Percentiles rank a stretch among this genome's conserved stretches.
Conservation (phyloP, 108 stramenopile genomes). For the Hondaea fermentalgiana region DNA sequence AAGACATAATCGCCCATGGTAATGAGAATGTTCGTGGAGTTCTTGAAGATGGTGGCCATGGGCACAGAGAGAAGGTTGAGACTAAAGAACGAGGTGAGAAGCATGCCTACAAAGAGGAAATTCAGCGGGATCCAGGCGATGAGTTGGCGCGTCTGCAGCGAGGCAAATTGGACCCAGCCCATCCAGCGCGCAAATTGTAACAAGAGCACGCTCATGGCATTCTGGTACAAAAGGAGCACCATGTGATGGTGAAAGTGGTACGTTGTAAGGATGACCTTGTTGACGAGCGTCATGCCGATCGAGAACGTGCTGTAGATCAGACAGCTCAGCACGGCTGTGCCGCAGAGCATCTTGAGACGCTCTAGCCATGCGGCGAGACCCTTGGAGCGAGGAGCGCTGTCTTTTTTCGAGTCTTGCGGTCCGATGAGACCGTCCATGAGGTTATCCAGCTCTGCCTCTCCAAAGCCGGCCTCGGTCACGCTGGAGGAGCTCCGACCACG, state of each 20-base stretch:
- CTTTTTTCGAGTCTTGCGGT: neutral
- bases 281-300: conserved; percentile 86
- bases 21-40: conserved; percentile 87
- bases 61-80: conserved; percentile 77
- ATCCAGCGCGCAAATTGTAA: conserved; percentile 43
- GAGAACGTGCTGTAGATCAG: conserved; percentile 75
- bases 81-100: conserved; percentile 79
- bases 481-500: neutral
- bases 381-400: neutral
- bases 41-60: conserved; percentile 95
- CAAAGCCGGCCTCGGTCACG: neutral
- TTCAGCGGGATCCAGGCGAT: conserved; percentile 96
- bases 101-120: conserved; percentile 86
- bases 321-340: neutral
- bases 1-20: conserved; percentile 51
- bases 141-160: conserved; percentile 65
- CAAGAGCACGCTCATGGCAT: conserved; percentile 61
- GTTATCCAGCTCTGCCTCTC: neutral
- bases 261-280: conserved; percentile 59
- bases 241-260: conserved; percentile 57
- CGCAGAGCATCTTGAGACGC: neutral
- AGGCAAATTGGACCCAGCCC: conserved; percentile 52
- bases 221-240: conserved; percentile 76
- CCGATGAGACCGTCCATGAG: neutral
- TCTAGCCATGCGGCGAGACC: neutral